These are phyloP conservation scores for Didymella arachidicola DNA, from an alignment of 2,329 filamentous ascomycete genomes.

Conservation along the genomic window DNA sequence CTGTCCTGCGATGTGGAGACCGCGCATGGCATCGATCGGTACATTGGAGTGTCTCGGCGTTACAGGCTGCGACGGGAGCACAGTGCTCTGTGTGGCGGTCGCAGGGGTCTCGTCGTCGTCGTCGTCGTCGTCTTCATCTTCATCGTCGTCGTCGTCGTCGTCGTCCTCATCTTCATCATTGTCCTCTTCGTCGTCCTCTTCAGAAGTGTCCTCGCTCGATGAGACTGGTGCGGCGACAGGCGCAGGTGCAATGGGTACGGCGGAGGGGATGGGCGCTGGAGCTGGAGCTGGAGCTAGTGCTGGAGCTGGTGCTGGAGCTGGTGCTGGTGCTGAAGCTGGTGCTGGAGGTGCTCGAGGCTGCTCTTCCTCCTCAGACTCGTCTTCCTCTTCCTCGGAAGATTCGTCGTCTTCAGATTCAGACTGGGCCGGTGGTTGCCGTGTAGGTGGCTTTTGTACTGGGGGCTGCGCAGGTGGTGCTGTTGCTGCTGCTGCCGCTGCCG, in stretches of 20 bases:
- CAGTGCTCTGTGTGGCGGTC: slow-evolving; percentile 37
- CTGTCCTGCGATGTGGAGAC: slow-evolving; percentile 27
- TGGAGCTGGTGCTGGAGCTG: slow-evolving; percentile 7
- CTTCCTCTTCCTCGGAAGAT: slow-evolving; percentile 7
- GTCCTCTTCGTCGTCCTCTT: slow-evolving; percentile 15
- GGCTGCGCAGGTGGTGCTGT: slow-evolving; percentile 14
- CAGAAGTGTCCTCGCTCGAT: slow-evolving; percentile 14
- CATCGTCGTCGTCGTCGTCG: slow-evolving; percentile 19
- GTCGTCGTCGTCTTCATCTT: slow-evolving; percentile 18
- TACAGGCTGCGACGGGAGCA: slow-evolving; percentile 17
- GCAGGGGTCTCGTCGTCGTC: slow-evolving; percentile 45
- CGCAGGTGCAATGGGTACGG: neutral
- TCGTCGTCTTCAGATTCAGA: slow-evolving; percentile 28
- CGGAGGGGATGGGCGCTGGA: neutral
- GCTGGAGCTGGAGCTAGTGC: neutral
- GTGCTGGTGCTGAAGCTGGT: neutral
- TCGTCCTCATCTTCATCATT: slow-evolving; percentile 36
- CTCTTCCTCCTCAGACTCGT: slow-evolving; percentile 17
- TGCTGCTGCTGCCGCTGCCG: neutral
- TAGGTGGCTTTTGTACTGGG: slow-evolving; percentile 9
- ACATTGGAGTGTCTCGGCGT: slow-evolving; percentile 24
- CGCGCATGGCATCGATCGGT: slow-evolving; percentile 28
- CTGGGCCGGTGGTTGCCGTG: slow-evolving; percentile 21
- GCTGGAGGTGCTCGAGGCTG: slow-evolving; percentile 14
- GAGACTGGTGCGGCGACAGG: slow-evolving; percentile 9